Evolutionary conservation across 345 rosid genomes (phyloP).

Genomic region (Populus simonii): DNA sequence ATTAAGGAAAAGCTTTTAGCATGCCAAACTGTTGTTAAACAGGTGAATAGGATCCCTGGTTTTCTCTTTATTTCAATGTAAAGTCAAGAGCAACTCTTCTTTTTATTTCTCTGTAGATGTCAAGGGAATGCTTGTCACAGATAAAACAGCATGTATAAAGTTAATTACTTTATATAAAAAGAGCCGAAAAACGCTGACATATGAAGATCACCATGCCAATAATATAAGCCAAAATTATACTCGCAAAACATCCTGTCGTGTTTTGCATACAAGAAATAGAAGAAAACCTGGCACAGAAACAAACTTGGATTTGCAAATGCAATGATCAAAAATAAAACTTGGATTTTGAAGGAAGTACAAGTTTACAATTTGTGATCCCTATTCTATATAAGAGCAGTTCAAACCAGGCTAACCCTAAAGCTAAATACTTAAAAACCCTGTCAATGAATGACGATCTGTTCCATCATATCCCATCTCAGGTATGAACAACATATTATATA

Average conservation of each 20-base stretch:
- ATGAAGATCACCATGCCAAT: neutral
- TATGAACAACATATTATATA: constrained; percentile 7
- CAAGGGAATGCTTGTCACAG: neutral
- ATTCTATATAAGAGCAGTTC: constrained; percentile 5
- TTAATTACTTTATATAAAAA: neutral
- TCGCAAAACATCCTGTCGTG: neutral
- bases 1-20: neutral
- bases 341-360: neutral
- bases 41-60: neutral
- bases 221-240: neutral
- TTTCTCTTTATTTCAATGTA: neutral
- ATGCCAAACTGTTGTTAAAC: neutral
- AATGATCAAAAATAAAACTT: neutral
- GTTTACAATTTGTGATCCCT: constrained; percentile 6
- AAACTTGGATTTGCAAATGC: neutral
- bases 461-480: neutral
- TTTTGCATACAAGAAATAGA: neutral
- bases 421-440: neutral
- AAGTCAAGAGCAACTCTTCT: neutral
- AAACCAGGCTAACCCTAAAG: neutral
- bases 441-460: neutral
- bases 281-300: neutral
- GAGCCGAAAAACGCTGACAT: neutral
- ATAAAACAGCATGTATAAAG: neutral
- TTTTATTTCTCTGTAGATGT: neutral